These are phyloP conservation scores for Boletus vermiculosoides DNA, from an alignment of 768 basidiomycete species.

Conservation along the genomic window DNA sequence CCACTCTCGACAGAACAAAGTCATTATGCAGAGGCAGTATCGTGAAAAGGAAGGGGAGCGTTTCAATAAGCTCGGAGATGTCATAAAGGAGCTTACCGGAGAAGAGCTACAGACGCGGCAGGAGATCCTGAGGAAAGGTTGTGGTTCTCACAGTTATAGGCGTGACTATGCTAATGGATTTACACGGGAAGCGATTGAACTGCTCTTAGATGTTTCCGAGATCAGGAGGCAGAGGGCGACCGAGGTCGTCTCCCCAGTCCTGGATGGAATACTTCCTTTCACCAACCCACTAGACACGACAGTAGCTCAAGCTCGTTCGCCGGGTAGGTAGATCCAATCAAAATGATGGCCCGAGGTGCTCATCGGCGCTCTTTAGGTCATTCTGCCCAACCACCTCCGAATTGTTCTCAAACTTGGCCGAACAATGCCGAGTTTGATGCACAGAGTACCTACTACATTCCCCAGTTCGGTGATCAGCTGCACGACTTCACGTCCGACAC, in stretches of 20 bases:
- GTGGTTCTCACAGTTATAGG: neutral
- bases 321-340: neutral
- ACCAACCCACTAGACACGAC: neutral
- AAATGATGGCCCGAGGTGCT: neutral
- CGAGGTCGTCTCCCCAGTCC: neutral
- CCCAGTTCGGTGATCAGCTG: neutral
- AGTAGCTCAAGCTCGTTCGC: neutral
- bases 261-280: neutral
- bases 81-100: slow-evolving; percentile 20
- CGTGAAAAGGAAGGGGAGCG: slow-evolving; percentile 22
- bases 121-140: slow-evolving; percentile 26
- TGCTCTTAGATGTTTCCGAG: neutral
- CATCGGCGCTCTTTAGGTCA: slow-evolving; percentile 1
- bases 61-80: slow-evolving; percentile 12
- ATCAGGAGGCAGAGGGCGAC: neutral
- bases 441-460: neutral
- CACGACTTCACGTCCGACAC: neutral
- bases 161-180: slow-evolving; percentile 4
- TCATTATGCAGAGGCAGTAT: slow-evolving; percentile 18
- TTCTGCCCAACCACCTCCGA: neutral
- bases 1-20: slow-evolving; percentile 12
- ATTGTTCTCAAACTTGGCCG: neutral
- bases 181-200: slow-evolving; percentile 1
- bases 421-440: neutral
- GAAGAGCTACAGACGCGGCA: slow-evolving; percentile 18